Evolutionary conservation across 2,329 filamentous ascomycete species (phyloP).

Genomic region (Colletotrichum echinochloae): DNA sequence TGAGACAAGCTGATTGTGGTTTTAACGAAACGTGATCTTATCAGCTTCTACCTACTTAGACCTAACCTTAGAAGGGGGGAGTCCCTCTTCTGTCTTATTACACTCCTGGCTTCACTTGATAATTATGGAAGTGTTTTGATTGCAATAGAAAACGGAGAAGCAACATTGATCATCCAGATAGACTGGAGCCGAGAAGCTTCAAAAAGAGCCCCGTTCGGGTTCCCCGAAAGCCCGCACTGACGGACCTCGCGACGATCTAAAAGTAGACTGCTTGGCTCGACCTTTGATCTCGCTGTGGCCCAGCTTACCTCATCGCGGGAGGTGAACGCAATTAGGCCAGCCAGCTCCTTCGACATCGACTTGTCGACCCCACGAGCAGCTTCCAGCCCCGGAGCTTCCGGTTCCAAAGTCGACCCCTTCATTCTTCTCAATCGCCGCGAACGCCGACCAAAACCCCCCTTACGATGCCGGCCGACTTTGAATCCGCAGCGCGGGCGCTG

Average conservation of each 20-base stretch:
- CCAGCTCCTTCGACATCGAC: slow-evolving; percentile 22
- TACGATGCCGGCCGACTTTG: slow-evolving; percentile 65
- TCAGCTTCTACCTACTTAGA: not conserved
- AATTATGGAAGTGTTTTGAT: not conserved
- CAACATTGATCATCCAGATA: not conserved
- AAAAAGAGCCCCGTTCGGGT: not conserved
- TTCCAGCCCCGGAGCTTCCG: slow-evolving; percentile 29
- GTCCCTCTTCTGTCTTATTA: not conserved
- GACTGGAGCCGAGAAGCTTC: not conserved
- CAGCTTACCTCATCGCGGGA: slow-evolving; percentile 38
- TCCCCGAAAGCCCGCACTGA: slow-evolving; percentile 9
- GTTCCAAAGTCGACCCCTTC: not conserved
- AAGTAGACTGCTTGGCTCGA: slow-evolving; percentile 22
- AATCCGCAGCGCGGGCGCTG: slow-evolving; percentile 62
- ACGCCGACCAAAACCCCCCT: not conserved
- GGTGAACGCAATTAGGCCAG: slow-evolving; percentile 27
- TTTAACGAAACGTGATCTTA: slow-evolving; percentile 13
- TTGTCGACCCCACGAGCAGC: slow-evolving; percentile 25
- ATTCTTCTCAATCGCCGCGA: not conserved
- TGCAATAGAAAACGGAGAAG: not conserved
- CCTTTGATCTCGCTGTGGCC: slow-evolving; percentile 22
- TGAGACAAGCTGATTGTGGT: slow-evolving; percentile 34
- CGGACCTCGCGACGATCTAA: slow-evolving; percentile 23
- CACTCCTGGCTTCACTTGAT: not conserved
- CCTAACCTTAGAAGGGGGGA: not conserved